Base-by-base conservation (phyloP, 2,329 filamentous ascomycete species). In the Aspergillus sp. region DNA sequence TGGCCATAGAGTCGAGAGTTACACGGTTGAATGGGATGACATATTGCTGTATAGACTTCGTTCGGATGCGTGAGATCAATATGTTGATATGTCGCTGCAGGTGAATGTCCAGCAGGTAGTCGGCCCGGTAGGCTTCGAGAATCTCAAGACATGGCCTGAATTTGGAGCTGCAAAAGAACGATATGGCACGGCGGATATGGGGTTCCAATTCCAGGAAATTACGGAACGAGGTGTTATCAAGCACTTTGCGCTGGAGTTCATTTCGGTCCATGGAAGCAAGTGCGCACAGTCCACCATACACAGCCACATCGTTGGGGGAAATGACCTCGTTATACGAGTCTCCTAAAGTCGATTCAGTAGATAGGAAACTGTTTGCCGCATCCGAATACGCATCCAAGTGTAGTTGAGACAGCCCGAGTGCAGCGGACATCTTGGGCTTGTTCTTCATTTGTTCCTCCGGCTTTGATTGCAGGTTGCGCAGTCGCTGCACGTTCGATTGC, bases 21-120 rank as follows among this genome's bases (percentile, higher is more conserved):
- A 96, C 89, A 55, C 84, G 85, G 38, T 86, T 94, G 67, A 95
- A 98, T 0, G 93, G 90, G 20, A 88, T 78, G 59, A 95, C 86
- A 70, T 96, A 97, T 62, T 95, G 88, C 20, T 90, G 81, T 50
- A 98, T 96, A 60, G 90, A 91, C 73, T 96, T 96, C 60, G 80
- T 86, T 49, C 93, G 83, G 57, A 98, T 90, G 43, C 76, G 74
- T 9, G 78, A 74, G 70, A 90, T 93, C 17, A 98, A 75, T 1
- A 73, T 70, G 33, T 77, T 63, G 15, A 96, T 74, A 55, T 95
- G 87, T 52, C 77, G 81, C 50, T 87, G 84, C 5, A 98, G 79
- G 65, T 95, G 85, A 17, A 95, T 74, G 62, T 98, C 93, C 4
- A 97, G 81, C n/a, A 90, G 76, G 65, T 93, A 97, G 67, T 98